Evolutionary conservation across 257 asterid species (phyloP).

Genomic region (Solanum chilense): DNA sequence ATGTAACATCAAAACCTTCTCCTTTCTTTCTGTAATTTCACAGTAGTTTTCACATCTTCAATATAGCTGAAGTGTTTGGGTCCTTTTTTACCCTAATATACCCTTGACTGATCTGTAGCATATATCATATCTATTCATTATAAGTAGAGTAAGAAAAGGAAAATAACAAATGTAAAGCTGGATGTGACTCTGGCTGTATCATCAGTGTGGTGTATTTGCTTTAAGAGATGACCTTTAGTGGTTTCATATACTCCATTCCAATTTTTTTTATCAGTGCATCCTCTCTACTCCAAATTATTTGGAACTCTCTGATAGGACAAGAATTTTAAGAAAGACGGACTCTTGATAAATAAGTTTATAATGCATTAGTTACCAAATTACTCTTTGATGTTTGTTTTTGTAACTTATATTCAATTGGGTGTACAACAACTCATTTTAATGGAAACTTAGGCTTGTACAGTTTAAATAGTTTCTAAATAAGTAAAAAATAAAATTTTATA

Average conservation of each 20-base stretch:
- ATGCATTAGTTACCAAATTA: not conserved
- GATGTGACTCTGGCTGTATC: not conserved
- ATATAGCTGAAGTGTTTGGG: not conserved
- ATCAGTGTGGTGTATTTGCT: not conserved
- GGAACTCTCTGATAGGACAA: not conserved
- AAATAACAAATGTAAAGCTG: not conserved
- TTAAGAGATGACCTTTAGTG: not conserved
- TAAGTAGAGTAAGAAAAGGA: not conserved
- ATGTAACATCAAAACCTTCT: not conserved
- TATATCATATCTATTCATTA: not conserved
- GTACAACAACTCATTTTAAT: not conserved
- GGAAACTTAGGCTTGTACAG: not conserved
- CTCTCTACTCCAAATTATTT: not conserved
- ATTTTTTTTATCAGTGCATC: not conserved
- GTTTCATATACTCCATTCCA: not conserved
- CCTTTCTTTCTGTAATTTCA: not conserved
- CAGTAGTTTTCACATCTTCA: not conserved
- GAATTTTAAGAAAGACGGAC: not conserved
- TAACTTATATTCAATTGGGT: not conserved
- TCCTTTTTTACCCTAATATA: not conserved
- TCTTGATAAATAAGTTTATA: not conserved
- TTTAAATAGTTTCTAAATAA: not conserved
- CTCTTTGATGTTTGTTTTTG: not conserved
- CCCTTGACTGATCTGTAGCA: not conserved
- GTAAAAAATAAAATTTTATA: not conserved